phyloP scores from a whole-genome alignment of 2,329 filamentous ascomycete species.

The Chrysoporthe puriensis region DNA sequence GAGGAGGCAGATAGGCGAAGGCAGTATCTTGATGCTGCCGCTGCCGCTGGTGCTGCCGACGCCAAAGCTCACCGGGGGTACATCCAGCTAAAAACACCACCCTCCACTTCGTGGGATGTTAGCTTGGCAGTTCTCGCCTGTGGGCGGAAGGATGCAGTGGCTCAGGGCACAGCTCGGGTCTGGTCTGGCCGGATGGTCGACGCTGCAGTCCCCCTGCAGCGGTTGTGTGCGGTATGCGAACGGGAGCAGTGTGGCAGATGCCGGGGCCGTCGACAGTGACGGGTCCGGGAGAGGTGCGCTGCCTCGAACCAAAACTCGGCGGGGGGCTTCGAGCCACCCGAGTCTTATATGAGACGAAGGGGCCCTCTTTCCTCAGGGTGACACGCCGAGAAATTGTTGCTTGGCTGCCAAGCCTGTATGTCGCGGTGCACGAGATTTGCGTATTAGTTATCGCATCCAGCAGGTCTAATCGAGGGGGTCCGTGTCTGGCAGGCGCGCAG shows the following conservation, averaged over 20 bases:
- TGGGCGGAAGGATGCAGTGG: neutral
- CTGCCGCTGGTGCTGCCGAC: neutral
- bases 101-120: slow-evolving; percentile 3
- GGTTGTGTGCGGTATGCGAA: neutral
- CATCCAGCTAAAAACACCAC: slow-evolving; percentile 12
- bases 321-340: too few relatives aligned
- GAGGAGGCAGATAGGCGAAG: neutral
- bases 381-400: slow-evolving; percentile 25
- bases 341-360: slow-evolving; percentile 17
- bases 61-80: slow-evolving; percentile 8
- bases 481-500: slow-evolving; percentile 1
- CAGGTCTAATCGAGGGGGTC: slow-evolving; percentile 2
- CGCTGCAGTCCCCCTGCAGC: slow-evolving; percentile 1
- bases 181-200: neutral
- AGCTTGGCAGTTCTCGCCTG: neutral
- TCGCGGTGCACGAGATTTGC: slow-evolving; percentile 20
- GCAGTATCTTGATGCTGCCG: neutral
- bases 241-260: neutral
- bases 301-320: neutral
- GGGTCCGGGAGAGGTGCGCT: neutral
- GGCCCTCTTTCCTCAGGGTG: slow-evolving; percentile 10
- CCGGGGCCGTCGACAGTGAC: neutral
- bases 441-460: slow-evolving; percentile 9
- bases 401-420: slow-evolving; percentile 26
- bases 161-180: neutral